A percentile compares a stretch with the other conserved stretches of the same genome.
Conservation (phyloP, 1,284 basidiomycete genomes). For the Anthracocystis walkeri region DNA sequence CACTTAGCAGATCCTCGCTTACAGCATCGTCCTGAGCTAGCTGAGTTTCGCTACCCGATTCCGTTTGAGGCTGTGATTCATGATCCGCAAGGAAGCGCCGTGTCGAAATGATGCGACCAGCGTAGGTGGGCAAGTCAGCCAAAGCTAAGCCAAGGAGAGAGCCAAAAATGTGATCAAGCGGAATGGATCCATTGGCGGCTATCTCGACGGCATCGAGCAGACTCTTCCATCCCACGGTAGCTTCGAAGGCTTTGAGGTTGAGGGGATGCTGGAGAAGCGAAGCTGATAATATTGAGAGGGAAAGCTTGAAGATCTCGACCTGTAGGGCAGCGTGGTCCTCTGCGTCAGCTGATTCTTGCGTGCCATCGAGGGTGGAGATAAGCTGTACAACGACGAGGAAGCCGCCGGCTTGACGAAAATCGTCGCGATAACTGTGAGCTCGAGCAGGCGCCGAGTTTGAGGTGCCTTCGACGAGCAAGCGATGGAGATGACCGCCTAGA, state of each 20-base stretch:
- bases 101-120: constrained; percentile 29
- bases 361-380: constrained; percentile 49
- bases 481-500: constrained; percentile 53
- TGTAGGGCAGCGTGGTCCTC: constrained; percentile 23
- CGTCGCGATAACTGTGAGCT: constrained; percentile 35
- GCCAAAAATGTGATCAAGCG: constrained; percentile 41
- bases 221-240: constrained; percentile 57
- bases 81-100: constrained; percentile 26
- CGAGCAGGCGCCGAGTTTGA: constrained; percentile 18
- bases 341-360: constrained; percentile 1
- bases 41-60: neutral
- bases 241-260: constrained; percentile 53
- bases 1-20: neutral
- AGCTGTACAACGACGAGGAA: constrained; percentile 61
- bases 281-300: constrained; percentile 57
- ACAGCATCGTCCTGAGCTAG: neutral
- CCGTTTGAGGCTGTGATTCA: neutral
- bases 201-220: constrained; percentile 38
- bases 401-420: constrained; percentile 59
- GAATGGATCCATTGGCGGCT: constrained; percentile 13
- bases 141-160: constrained; percentile 55
- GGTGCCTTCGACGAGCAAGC: constrained; percentile 44
- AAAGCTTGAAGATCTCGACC: constrained; percentile 54
- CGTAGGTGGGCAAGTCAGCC: constrained; percentile 48
- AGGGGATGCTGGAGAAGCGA: constrained; percentile 49